These are phyloP conservation scores for Citrus hindsii DNA, from an alignment of 345 rosid genomes.

Conservation along the genomic window DNA sequence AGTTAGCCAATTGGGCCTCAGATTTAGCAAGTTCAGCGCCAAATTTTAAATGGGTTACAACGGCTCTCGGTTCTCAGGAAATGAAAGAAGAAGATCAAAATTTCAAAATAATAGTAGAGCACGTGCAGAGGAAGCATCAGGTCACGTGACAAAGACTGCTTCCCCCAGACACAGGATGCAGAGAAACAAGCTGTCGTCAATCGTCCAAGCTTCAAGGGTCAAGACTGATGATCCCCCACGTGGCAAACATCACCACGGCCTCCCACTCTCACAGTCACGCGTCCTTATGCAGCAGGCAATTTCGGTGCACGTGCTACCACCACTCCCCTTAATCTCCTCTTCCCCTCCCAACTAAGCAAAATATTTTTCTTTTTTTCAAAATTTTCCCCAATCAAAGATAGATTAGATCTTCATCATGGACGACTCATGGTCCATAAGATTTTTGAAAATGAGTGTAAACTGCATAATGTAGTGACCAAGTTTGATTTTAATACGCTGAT, in stretches of 20 bases:
- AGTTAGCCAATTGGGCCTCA: not conserved
- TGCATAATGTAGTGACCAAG: not conserved
- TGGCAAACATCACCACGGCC: constrained; percentile 29
- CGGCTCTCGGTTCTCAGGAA: not conserved
- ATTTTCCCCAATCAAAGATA: not conserved
- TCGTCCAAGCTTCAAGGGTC: too few relatives aligned
- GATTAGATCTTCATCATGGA: not conserved
- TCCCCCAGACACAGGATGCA: not conserved
- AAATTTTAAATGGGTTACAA: not conserved
- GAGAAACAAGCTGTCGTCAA: not conserved
- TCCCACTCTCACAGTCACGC: not conserved
- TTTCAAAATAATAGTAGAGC: not conserved
- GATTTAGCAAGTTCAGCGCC: not conserved
- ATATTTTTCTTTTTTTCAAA: too few relatives aligned
- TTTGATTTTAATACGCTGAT: not conserved
- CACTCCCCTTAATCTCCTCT: not conserved
- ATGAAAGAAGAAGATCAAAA: not conserved
- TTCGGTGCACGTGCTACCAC: not conserved
- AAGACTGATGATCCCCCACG: constrained; percentile 3
- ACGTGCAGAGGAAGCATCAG: constrained; percentile 15
- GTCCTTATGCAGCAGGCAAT: not conserved
- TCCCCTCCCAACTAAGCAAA: not conserved
- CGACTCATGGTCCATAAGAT: not conserved
- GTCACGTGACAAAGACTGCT: constrained; percentile 19
- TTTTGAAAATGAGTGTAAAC: not conserved